These are phyloP conservation scores for Prunella vulgaris DNA, from an alignment of 257 asterid genomes.

Conservation along the genomic window DNA sequence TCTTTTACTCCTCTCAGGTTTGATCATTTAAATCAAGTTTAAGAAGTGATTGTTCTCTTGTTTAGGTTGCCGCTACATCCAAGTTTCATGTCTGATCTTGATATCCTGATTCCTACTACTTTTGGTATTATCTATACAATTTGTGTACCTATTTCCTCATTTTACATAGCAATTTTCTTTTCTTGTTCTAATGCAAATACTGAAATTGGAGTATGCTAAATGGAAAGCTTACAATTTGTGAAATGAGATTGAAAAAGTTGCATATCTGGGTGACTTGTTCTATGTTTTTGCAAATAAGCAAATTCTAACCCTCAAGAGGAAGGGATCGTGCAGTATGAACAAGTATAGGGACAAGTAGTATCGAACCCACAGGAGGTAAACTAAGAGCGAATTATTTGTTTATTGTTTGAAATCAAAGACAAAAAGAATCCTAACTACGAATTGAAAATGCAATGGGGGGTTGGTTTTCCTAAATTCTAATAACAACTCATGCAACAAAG, in stretches of 20 bases:
- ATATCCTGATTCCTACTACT: conserved; percentile 49
- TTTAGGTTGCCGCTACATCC: conserved; percentile 27
- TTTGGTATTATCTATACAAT: conserved; percentile 33
- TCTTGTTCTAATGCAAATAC: background rate
- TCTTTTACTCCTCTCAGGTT: conserved; percentile 27
- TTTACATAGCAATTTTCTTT: background rate
- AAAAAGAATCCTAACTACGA: too few species aligned
- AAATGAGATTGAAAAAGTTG: background rate
- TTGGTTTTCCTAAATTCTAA: too few species aligned
- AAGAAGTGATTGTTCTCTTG: conserved; percentile 17
- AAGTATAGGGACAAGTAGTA: too few species aligned
- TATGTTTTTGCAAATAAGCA: too few species aligned
- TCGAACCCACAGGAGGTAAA: too few species aligned
- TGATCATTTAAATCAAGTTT: conserved; percentile 28
- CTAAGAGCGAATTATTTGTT: too few species aligned
- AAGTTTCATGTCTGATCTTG: conserved; percentile 65
- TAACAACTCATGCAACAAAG: too few species aligned
- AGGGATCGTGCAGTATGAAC: too few species aligned
- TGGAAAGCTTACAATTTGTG: background rate
- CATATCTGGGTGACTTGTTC: background rate
- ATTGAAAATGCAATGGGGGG: too few species aligned
- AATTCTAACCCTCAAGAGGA: too few species aligned
- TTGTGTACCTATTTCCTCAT: background rate
- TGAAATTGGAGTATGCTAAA: background rate
- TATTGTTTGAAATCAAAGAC: too few species aligned